Evolutionary conservation across 129 eudicot species (phyloP).

Genomic region (Kitagawia praeruptora): DNA sequence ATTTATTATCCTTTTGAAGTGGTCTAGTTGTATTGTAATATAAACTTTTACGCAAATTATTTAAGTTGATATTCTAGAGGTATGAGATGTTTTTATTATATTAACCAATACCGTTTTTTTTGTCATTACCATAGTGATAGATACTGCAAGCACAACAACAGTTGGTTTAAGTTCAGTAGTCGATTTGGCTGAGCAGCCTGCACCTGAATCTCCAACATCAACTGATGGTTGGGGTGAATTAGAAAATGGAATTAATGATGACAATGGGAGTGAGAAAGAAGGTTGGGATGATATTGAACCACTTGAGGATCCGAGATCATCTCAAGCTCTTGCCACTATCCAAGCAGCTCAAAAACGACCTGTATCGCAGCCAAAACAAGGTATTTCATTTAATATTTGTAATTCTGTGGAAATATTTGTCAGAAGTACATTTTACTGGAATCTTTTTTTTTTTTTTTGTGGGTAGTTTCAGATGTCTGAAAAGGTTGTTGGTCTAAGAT

Average conservation of each 20-base stretch:
- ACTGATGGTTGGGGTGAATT: conserved; percentile 97
- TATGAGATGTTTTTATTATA: neutral
- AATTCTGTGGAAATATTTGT: neutral
- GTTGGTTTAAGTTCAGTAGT: conserved; percentile 35
- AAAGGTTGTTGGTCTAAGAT: neutral
- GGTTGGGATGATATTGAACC: conserved; percentile 98
- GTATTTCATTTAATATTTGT: conserved; percentile 18
- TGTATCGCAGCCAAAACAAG: conserved; percentile 68
- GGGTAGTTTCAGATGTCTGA: neutral
- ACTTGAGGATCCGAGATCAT: conserved; percentile 63
- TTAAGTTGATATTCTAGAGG: neutral
- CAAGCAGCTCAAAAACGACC: conserved; percentile 94
- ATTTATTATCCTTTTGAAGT: neutral
- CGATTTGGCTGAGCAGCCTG: conserved; percentile 44
- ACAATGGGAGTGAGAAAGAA: conserved; percentile 57
- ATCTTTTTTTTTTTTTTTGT: neutral
- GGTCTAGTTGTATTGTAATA: neutral
- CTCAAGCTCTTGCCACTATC: conserved; percentile 76
- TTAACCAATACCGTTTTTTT: neutral
- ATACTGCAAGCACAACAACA: conserved; percentile 26
- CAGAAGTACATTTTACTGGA: neutral
- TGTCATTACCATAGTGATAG: conserved; percentile 16
- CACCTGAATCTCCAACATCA: conserved; percentile 70
- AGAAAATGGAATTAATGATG: conserved; percentile 63
- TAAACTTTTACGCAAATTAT: no score